These are phyloP conservation scores for Nicotiana attenuata DNA, from an alignment of 257 asterid genomes.

Conservation along the genomic window DNA sequence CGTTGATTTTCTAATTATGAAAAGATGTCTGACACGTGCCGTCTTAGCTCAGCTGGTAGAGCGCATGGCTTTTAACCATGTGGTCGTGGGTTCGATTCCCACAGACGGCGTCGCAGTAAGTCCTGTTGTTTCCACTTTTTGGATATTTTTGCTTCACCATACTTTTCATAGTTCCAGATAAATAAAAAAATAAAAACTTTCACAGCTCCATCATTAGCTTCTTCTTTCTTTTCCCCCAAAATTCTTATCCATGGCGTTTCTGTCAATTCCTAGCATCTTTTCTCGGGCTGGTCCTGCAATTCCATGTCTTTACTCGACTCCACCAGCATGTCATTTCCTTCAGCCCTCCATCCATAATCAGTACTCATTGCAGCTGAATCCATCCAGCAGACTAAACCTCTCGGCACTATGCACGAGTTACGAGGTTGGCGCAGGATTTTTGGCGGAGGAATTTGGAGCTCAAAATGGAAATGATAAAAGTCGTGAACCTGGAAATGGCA, in stretches of 20 bases:
- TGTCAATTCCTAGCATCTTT: not conserved
- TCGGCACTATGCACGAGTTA: conserved; percentile 25
- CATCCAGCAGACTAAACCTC: conserved; percentile 17
- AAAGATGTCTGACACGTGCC: not conserved
- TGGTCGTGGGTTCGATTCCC: conserved; percentile 52
- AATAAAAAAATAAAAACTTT: too few species aligned
- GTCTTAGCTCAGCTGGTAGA: conserved; percentile 44
- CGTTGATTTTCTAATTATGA: too few species aligned
- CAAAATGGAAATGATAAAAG: conserved; percentile 21
- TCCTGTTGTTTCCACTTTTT: too few species aligned
- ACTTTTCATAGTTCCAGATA: too few species aligned
- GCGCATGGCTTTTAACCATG: conserved; percentile 44
- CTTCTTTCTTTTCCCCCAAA: not conserved
- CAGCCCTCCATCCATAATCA: not conserved
- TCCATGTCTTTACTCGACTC: conserved; percentile 12
- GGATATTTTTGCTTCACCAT: too few species aligned
- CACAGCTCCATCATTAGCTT: too few species aligned
- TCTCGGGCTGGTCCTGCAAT: not conserved
- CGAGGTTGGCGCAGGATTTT: conserved; percentile 35
- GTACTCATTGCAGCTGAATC: conserved; percentile 20
- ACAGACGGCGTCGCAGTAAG: conserved; percentile 27
- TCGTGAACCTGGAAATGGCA: conserved; percentile 14
- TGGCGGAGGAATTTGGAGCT: conserved; percentile 31
- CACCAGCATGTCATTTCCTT: conserved; percentile 9
- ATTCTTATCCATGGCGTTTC: not conserved